phyloP scores from a whole-genome alignment of 306 rosid genomes.

The Coriaria nepalensis region DNA sequence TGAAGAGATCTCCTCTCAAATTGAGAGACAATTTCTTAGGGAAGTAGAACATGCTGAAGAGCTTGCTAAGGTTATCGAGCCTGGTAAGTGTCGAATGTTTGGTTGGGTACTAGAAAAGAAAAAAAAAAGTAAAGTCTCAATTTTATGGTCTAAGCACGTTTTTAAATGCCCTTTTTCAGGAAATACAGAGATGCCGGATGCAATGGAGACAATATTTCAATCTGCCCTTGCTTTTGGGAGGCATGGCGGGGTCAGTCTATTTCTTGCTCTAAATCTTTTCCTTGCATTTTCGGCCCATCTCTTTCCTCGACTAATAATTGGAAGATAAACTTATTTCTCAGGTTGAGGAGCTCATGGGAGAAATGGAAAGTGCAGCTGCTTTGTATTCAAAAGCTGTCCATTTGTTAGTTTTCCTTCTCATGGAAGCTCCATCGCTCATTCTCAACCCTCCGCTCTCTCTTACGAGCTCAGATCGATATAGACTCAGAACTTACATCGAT shows the following conservation, averaged over 20 bases:
- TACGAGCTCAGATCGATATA: slow-evolving; percentile 70
- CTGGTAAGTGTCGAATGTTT: slow-evolving; percentile 42
- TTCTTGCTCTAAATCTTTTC: slow-evolving; percentile 14
- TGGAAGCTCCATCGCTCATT: slow-evolving; percentile 88
- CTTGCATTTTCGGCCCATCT: slow-evolving; percentile 3
- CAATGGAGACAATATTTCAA: slow-evolving; percentile 94
- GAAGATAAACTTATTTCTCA: slow-evolving; percentile 16
- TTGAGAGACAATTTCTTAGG: slow-evolving; percentile 73
- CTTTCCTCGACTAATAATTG: slow-evolving; percentile 4
- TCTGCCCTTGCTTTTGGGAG: slow-evolving; percentile 87
- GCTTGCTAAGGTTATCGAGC: slow-evolving; percentile 71
- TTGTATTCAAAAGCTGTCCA: slow-evolving; percentile 65
- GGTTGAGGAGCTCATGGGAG: slow-evolving; percentile 95
- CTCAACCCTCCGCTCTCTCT: slow-evolving; percentile 84
- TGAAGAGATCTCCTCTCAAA: slow-evolving; percentile 43
- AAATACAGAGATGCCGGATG: slow-evolving; percentile 91
- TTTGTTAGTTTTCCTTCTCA: slow-evolving; percentile 60
- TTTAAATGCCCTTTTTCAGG: slow-evolving; percentile 37
- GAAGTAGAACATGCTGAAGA: slow-evolving; percentile 85
- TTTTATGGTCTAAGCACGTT: neutral
- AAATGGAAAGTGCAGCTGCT: slow-evolving; percentile 59
- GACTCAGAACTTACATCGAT: slow-evolving; percentile 72
- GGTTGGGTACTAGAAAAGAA: neutral
- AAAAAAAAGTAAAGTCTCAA: neutral
- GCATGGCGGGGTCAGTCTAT: slow-evolving; percentile 74